phyloP scores from a whole-genome alignment of 2,329 filamentous ascomycete species.

The Peltaster fructicola region DNA sequence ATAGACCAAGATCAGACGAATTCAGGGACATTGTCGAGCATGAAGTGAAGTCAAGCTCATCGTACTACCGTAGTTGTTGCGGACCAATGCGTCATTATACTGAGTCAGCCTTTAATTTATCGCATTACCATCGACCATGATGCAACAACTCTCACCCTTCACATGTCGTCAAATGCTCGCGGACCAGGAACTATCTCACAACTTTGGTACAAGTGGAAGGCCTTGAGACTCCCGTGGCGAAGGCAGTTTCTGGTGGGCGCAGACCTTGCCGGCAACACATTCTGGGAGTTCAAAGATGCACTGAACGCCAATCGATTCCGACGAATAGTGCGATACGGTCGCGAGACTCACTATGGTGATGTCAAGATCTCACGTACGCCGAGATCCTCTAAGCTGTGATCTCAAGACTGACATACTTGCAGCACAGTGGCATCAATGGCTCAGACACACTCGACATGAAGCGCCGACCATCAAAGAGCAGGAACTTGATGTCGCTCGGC shows the following conservation, averaged over 20 bases:
- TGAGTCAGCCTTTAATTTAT: no score
- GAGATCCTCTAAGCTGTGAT: no score
- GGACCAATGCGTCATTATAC: no score
- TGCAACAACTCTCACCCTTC: no score
- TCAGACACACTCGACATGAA: slow-evolving; percentile 40
- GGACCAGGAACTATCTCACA: slow-evolving; percentile 21
- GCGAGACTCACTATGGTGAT: slow-evolving; percentile 35
- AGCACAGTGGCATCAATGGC: slow-evolving; percentile 54
- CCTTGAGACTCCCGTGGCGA: slow-evolving; percentile 43
- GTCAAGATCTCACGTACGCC: slow-evolving; percentile 39
- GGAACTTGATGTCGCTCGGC: slow-evolving; percentile 36
- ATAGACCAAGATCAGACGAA: no score
- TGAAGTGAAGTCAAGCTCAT: no score
- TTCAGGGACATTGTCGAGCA: no score
- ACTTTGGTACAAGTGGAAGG: slow-evolving; percentile 47
- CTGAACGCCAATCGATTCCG: slow-evolving; percentile 36
- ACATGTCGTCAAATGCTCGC: no score
- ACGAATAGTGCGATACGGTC: slow-evolving; percentile 40
- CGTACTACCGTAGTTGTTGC: no score
- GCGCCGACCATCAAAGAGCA: slow-evolving; percentile 42
- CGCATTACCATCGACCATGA: no score
- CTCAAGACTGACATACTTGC: slow-evolving; percentile 2
- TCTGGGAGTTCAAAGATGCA: slow-evolving; percentile 47
- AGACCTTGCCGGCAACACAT: slow-evolving; percentile 46
- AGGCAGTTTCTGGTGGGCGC: slow-evolving; percentile 40